A percentile compares a stretch with the other conserved stretches of the same genome.
Conservation (phyloP, 1,284 basidiomycete genomes). For the Apiotrichum mycotoxinovorans region DNA sequence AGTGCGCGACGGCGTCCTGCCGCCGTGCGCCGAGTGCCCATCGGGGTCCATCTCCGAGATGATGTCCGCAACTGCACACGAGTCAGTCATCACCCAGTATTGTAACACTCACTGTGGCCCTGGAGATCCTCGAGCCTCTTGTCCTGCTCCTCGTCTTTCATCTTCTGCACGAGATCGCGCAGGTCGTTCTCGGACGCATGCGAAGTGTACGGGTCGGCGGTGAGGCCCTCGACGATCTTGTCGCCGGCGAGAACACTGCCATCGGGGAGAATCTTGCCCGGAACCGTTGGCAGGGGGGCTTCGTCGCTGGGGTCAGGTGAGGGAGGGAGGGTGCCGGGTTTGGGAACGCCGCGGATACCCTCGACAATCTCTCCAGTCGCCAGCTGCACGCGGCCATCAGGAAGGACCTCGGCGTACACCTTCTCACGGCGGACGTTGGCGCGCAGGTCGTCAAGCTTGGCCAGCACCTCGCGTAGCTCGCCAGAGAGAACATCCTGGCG, state of each 20-base stretch:
- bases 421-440: conserved; percentile 40
- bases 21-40: not conserved
- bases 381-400: conserved; percentile 44
- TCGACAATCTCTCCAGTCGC: conserved; percentile 45
- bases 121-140: conserved; percentile 35
- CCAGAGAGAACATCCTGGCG: conserved; percentile 28
- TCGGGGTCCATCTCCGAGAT: conserved; percentile 11
- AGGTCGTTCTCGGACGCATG: conserved; percentile 11
- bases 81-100: not conserved
- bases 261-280: conserved; percentile 40
- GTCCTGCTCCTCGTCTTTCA: conserved; percentile 42
- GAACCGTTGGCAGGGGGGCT: conserved; percentile 20
- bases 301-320: conserved; percentile 2
- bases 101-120: conserved; percentile 33
- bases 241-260: conserved; percentile 45
- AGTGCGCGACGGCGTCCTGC: not conserved
- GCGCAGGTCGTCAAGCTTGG: conserved; percentile 39
- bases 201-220: conserved; percentile 26
- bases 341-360: conserved; percentile 39
- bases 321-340: conserved; percentile 4
- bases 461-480: conserved; percentile 41
- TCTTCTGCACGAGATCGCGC: conserved; percentile 19
- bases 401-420: conserved; percentile 36
- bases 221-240: conserved; percentile 42
- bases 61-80: conserved; percentile 4